phyloP scores from a whole-genome alignment of 2,329 filamentous ascomycete species.

The Aureobasidium melanogenum region DNA sequence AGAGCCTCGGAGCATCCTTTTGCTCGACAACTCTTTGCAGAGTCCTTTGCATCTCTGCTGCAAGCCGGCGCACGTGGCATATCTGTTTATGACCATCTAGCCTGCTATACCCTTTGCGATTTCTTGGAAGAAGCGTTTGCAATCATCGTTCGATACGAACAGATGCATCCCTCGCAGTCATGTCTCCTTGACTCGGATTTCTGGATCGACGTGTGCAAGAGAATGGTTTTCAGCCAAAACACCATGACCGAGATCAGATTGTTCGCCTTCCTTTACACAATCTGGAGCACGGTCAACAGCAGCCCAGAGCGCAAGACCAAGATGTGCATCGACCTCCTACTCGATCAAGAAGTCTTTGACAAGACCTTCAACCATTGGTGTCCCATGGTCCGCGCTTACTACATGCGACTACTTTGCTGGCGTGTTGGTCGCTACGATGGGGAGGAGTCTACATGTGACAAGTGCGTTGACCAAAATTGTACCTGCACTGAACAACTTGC shows the following conservation, averaged over 20 bases:
- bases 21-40: constrained; percentile 63
- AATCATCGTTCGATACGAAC: constrained; percentile 55
- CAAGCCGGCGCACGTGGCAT: constrained; percentile 67
- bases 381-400: constrained; percentile 89
- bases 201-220: constrained; percentile 72
- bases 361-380: constrained; percentile 89
- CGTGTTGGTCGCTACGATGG: constrained; percentile 70
- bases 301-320: constrained; percentile 59
- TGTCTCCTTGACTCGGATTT: constrained; percentile 67
- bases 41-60: constrained; percentile 63
- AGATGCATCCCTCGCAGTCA: constrained; percentile 31
- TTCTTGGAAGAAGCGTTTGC: constrained; percentile 74
- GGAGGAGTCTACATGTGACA: constrained; percentile 39
- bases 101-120: constrained; percentile 85
- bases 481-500: background rate
- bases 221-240: constrained; percentile 75
- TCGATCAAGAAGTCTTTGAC: constrained; percentile 67
- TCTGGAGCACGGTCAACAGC: constrained; percentile 65
- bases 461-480: background rate
- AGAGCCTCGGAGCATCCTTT: constrained; percentile 43
- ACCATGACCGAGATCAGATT: constrained; percentile 83
- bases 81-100: constrained; percentile 70
- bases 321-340: constrained; percentile 65
- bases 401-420: constrained; percentile 86
- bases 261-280: constrained; percentile 69